These are phyloP conservation scores for Tulasnella sp. DNA, from an alignment of 768 basidiomycete genomes.

Conservation along the genomic window DNA sequence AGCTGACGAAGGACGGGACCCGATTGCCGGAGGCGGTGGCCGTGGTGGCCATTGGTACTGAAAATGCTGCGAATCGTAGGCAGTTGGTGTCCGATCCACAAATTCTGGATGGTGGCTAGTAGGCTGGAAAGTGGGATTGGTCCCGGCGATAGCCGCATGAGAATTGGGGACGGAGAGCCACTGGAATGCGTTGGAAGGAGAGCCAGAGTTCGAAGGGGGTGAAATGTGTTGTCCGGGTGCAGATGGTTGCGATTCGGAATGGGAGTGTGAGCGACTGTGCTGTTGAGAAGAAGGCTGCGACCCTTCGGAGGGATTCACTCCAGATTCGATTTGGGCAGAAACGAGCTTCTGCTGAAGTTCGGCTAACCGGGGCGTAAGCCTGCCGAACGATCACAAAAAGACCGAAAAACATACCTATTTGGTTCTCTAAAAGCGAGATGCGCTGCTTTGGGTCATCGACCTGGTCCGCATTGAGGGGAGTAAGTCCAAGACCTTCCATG, in stretches of 20 bases:
- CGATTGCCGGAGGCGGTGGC: background rate
- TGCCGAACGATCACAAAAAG: background rate
- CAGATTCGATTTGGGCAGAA: background rate
- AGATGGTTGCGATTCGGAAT: background rate
- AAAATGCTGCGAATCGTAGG: background rate
- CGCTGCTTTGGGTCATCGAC: constrained; percentile 56
- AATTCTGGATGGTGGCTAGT: background rate
- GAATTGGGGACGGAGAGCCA: background rate
- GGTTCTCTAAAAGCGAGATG: constrained; percentile 62
- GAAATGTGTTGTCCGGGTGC: background rate
- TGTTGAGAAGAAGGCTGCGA: background rate
- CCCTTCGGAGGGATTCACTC: background rate
- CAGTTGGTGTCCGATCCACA: background rate
- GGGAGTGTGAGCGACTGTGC: background rate
- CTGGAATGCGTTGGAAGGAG: background rate
- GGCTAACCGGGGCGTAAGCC: background rate
- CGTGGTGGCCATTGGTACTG: background rate
- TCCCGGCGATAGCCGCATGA: too few relatives aligned
- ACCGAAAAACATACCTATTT: constrained; percentile 44
- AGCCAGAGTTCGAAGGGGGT: background rate
- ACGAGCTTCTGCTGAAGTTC: constrained; percentile 7
- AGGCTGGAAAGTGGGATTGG: background rate
- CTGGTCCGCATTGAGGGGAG: constrained; percentile 28
- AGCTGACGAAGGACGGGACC: background rate
- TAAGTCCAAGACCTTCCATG: constrained; percentile 66